Base-by-base conservation (phyloP, 2,329 filamentous ascomycete genomes). In the Fusarium miscanthi region DNA sequence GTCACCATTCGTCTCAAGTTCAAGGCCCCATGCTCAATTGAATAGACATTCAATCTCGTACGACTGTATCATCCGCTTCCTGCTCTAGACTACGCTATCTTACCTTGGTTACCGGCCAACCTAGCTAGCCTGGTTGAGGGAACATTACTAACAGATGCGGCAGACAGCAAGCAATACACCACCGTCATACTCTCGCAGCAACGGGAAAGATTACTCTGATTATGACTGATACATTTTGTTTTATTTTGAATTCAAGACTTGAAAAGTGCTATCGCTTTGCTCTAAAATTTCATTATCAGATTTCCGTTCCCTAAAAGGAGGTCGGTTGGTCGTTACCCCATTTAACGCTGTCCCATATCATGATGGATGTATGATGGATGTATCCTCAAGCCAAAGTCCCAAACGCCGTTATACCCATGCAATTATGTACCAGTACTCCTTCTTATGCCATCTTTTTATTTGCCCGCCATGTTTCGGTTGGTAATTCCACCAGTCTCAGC, bases 391-490 rank as follows among this genome's bases (percentile, higher is more conserved):
- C 42, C 41, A 49, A 58, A 38, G 37, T 17, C 60, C 57, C 38
- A 42, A 63, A 69, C 66, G 62, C 49, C 57, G 31, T 30, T 58
- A 16, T 59, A 27, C 42, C 30, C 38, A 58, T 64, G 58, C 58
- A 58, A 30, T 42, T 21, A 46, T 63, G 33, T 52, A 59, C 58
- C 65, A n/a, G 45, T 73, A 73, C 70, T 71, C 70, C 70, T 53
- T 56, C 49, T 53, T 46, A 71, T 73, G 70, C 70, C 37, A 30
- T 46, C 14, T 27, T 48, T 40, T 38, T 37, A 31, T 38, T 40
- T 38, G 14, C 16, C 30, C 45, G 23, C 33, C 59, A 67, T 54
- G n/a, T 19, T 51, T 42, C 41, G 6, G 25, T 41, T 12, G 33
- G 30, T 35, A 35, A 41, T 30, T 43, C 8, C 37, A 21, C 37